Evolutionary conservation across 306 rosid genomes (phyloP).

Genomic region (Prinsepia uniflora): DNA sequence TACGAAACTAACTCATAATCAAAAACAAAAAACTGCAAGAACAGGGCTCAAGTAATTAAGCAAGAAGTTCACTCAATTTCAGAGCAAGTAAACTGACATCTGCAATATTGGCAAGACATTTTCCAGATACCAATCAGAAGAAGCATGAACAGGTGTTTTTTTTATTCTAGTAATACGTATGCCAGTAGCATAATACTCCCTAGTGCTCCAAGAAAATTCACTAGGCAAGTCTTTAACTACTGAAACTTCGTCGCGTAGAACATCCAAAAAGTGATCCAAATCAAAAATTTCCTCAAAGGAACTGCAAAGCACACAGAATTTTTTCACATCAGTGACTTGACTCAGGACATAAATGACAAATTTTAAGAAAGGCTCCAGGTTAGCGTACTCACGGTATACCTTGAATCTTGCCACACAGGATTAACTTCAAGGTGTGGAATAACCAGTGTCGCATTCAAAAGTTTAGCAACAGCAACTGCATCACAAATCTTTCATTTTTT

Average conservation of each 20-base stretch:
- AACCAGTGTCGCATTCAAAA: slow-evolving; percentile 88
- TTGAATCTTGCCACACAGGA: slow-evolving; percentile 94
- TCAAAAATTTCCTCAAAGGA: slow-evolving; percentile 85
- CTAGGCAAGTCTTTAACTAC: slow-evolving; percentile 75
- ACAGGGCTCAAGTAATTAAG: slow-evolving; percentile 20
- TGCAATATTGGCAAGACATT: slow-evolving; percentile 77
- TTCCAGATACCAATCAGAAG: slow-evolving; percentile 86
- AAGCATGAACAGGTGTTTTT: slow-evolving; percentile 76
- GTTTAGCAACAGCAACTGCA: slow-evolving; percentile 95
- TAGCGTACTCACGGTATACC: slow-evolving; percentile 42
- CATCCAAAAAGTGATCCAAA: slow-evolving; percentile 81
- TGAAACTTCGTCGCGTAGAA: slow-evolving; percentile 63
- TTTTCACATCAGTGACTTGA: slow-evolving; percentile 3
- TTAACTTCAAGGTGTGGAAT: slow-evolving; percentile 88
- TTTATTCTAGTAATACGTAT: slow-evolving; percentile 80
- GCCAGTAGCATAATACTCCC: slow-evolving; percentile 78
- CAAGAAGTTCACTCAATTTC: neutral
- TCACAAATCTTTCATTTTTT: slow-evolving; percentile 66
- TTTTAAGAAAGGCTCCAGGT: slow-evolving; percentile 13
- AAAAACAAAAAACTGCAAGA: slow-evolving; percentile 1
- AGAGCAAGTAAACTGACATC: slow-evolving; percentile 48
- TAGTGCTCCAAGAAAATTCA: slow-evolving; percentile 79
- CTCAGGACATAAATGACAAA: neutral
- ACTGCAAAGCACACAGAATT: slow-evolving; percentile 41
- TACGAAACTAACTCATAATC: neutral